Evolutionary conservation across 2,329 filamentous ascomycete species (phyloP).

Genomic region (Ascomycota sp.): DNA sequence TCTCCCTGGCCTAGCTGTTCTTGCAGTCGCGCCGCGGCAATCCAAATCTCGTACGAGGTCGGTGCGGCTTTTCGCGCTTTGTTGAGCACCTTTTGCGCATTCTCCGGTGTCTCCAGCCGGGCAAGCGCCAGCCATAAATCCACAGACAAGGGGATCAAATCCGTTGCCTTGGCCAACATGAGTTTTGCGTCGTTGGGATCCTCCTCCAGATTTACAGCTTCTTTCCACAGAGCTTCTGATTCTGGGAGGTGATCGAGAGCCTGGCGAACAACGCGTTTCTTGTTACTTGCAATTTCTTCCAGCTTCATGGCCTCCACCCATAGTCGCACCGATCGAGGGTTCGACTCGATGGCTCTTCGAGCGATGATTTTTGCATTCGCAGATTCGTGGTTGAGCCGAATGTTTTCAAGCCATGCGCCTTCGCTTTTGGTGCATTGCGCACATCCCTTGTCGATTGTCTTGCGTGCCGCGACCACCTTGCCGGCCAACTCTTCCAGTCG

Average conservation of each 20-base stretch:
- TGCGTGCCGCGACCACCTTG: constrained; percentile 74
- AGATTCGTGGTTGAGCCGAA: constrained; percentile 64
- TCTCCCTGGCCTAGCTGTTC: constrained; percentile 64
- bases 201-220: constrained; percentile 87
- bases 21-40: constrained; percentile 77
- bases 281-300: constrained; percentile 61
- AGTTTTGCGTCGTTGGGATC: constrained; percentile 72
- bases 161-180: constrained; percentile 81
- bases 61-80: constrained; percentile 85
- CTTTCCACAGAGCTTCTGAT: constrained; percentile 95
- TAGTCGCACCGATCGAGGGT: constrained; percentile 67
- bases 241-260: constrained; percentile 85
- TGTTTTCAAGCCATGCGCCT: constrained; percentile 91
- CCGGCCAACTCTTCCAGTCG: constrained; percentile 83
- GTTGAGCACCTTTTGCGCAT: constrained; percentile 89
- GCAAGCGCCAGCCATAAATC: constrained; percentile 92
- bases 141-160: constrained; percentile 82
- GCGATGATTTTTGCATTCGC: constrained; percentile 93
- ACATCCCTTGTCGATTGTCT: constrained; percentile 72
- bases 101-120: constrained; percentile 70
- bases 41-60: constrained; percentile 89
- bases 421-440: constrained; percentile 84
- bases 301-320: constrained; percentile 95
- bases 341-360: constrained; percentile 78
- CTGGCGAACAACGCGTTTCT: constrained; percentile 81